Conservation (phyloP, 1,139 yeast species). For the Saccharomyces hybrid region DNA sequence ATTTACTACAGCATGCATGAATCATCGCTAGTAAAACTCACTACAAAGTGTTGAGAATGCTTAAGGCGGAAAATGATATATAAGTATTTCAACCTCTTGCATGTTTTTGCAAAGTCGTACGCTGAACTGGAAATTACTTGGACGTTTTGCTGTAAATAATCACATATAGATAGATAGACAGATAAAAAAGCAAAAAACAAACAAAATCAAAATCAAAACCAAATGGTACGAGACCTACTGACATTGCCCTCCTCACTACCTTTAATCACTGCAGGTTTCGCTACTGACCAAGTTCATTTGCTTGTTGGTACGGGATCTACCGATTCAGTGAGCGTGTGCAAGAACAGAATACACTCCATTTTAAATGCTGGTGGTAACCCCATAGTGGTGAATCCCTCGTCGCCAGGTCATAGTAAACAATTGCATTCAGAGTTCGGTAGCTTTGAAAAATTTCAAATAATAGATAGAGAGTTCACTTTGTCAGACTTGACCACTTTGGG, state of each 20-base stretch:
- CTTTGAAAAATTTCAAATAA: conserved; percentile 25
- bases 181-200: neutral
- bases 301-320: conserved; percentile 44
- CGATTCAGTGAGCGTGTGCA: conserved; percentile 38
- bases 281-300: conserved; percentile 49
- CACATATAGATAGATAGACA: neutral
- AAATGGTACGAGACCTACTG: neutral
- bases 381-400: conserved; percentile 36
- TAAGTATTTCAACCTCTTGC: neutral
- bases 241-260: conserved; percentile 9
- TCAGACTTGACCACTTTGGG: conserved; percentile 51
- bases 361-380: conserved; percentile 53
- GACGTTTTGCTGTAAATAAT: neutral
- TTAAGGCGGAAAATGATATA: neutral
- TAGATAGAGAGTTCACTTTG: conserved; percentile 35
- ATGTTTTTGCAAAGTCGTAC: neutral
- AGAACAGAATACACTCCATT: conserved; percentile 44
- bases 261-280: conserved; percentile 34
- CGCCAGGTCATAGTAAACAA: conserved; percentile 13
- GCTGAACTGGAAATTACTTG: neutral
- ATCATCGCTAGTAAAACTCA: neutral
- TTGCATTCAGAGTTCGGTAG: conserved; percentile 16
- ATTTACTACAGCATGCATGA: neutral
- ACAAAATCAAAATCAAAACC: neutral
- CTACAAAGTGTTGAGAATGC: neutral